Evolutionary conservation across 2,329 filamentous ascomycete genomes (phyloP).

Genomic region (Sporothrix brunneoviolacea): DNA sequence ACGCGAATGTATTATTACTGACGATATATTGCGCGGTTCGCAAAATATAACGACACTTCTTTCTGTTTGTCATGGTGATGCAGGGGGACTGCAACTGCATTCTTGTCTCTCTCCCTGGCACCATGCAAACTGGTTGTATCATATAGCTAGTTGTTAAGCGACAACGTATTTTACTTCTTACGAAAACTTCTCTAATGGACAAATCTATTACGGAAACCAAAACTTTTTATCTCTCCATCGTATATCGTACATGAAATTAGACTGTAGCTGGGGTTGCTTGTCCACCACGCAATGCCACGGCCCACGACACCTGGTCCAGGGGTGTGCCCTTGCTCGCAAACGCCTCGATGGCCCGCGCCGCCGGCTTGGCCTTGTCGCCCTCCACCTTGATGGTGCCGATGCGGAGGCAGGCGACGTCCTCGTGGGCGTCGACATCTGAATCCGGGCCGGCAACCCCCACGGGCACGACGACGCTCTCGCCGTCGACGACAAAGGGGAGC

Average conservation of each 20-base stretch:
- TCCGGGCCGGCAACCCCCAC: slow-evolving; percentile 10
- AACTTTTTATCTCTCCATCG: neutral
- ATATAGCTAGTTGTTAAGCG: slow-evolving; percentile 6
- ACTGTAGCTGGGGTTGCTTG: too few species aligned
- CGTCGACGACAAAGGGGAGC: slow-evolving; percentile 14
- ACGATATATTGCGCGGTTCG: slow-evolving; percentile 15
- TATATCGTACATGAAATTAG: neutral
- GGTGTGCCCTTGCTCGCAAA: slow-evolving; percentile 15
- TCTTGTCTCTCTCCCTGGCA: too few species aligned
- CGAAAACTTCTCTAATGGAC: too few species aligned
- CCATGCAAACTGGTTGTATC: neutral
- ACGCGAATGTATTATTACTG: slow-evolving; percentile 13
- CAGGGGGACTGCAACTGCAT: too few species aligned
- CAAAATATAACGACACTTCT: slow-evolving; percentile 6
- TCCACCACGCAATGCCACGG: slow-evolving; percentile 1
- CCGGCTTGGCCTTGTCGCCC: slow-evolving; percentile 25
- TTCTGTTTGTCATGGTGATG: neutral
- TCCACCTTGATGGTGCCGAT: slow-evolving; percentile 30
- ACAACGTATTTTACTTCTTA: too few species aligned
- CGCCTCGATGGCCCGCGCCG: slow-evolving; percentile 22
- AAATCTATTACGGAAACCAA: neutral
- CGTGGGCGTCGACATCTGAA: slow-evolving; percentile 3
- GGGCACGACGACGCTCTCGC: slow-evolving; percentile 16
- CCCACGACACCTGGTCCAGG: slow-evolving; percentile 11
- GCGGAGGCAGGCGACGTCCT: slow-evolving; percentile 17